Percentiles rank a stretch among this genome's conserved stretches.
Conservation (phyloP, 164 flowering plant genomes). For the Vitis cinerea region DNA sequence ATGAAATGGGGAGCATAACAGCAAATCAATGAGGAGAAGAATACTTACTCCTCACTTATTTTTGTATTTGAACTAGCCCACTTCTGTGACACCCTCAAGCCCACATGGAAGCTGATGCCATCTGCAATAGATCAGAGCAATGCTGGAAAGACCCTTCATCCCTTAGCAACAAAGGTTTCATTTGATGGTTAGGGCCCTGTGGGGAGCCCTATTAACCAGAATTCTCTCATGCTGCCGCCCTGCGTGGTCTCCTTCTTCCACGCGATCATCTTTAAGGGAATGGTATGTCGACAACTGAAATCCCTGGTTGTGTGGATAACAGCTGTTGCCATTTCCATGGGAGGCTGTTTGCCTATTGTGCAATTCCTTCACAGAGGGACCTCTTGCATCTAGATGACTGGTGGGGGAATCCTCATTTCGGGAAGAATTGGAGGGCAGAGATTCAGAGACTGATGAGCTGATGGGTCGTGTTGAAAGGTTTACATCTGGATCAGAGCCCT, state of each 20-base stretch:
- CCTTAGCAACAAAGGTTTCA: constrained; percentile 5
- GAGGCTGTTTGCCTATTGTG: background rate
- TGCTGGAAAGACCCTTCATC: background rate
- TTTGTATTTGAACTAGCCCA: background rate
- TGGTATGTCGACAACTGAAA: constrained; percentile 7
- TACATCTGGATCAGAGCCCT: background rate
- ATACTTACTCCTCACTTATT: background rate
- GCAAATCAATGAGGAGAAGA: background rate
- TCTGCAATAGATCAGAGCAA: background rate
- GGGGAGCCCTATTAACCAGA: background rate
- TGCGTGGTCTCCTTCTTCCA: constrained; percentile 9
- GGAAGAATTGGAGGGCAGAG: background rate
- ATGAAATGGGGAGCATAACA: background rate
- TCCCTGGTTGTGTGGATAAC: background rate
- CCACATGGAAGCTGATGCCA: background rate
- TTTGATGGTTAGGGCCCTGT: constrained; percentile 18
- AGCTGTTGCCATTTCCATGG: background rate
- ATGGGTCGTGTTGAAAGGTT: background rate
- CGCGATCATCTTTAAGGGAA: constrained; percentile 1
- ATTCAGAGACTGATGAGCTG: background rate
- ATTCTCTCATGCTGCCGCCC: constrained; percentile 12
- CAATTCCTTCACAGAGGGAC: background rate
- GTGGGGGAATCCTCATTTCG: background rate
- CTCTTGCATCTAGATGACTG: background rate
- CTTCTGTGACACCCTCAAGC: background rate